Evolutionary conservation across 2,329 filamentous ascomycete species (phyloP), one percentile per base, ranked within the genome.

Genomic region (Xylaria sp.): DNA sequence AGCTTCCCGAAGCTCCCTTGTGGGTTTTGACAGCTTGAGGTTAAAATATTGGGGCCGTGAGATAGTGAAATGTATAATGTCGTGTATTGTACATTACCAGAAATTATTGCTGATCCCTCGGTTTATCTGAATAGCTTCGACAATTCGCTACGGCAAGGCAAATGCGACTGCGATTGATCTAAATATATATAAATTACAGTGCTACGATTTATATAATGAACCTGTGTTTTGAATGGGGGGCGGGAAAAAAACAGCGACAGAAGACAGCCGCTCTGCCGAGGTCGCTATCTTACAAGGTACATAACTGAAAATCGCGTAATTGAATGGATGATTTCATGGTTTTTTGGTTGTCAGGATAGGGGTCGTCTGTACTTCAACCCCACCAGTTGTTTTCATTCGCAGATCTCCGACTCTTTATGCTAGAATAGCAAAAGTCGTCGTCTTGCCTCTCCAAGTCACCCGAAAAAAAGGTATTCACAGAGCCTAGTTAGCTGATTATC

Each of bases 11-110:
- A 29, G 44, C 27, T 25, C 51, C 20, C 17, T 31, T 33, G 42
- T 50, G 50, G 50, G 27, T 51, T n/a, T 67, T 51, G 61, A 61
- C 44, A 45, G 60, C 50, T 61, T 11, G 44, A 67, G 54, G 60
- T 67, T 67, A 29, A 66, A 67, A 63, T 2, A 56, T 20, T 56
- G 49, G 55, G 56, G n/a, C 39, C 7, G 1, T 20, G 39, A 25
- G 17, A 47, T 7, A 17, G 38, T 25, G 31, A 17, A 29, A 20
- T 53, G 36, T 53, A n/a, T n/a, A n/a, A n/a, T 25, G 38, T 17
- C 4, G 4, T 38, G 36, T 38, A 38, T 38, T 11, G 38, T 10
- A 39, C n/a, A n/a, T 9, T 10, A 45, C 22, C 20, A 20, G 42
- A 10, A 7, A 45, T 7, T 45, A 45, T 22, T 9, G 4, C 20